These are phyloP conservation scores for Dicorynia guianensis DNA, from an alignment of 306 rosid species.

Conservation along the genomic window DNA sequence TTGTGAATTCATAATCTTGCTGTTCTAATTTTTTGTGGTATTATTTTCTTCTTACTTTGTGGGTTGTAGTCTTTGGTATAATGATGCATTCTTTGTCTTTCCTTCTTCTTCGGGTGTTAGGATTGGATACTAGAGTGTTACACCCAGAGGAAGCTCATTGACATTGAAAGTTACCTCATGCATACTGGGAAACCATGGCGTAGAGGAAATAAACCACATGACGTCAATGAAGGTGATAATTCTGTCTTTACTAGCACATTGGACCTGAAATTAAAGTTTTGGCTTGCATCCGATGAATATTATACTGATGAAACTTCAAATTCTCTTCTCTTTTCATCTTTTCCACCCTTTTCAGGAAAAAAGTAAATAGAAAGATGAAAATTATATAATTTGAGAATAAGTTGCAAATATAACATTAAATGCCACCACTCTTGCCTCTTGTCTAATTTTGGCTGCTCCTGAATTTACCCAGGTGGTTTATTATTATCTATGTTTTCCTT, in stretches of 20 bases:
- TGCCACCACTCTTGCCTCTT: background rate
- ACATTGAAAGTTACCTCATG: slow-evolving; percentile 79
- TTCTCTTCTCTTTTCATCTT: background rate
- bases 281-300: slow-evolving; percentile 13
- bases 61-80: slow-evolving; percentile 13
- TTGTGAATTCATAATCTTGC: background rate
- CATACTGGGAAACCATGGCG: slow-evolving; percentile 95
- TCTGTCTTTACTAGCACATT: slow-evolving; percentile 11
- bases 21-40: slow-evolving; percentile 1
- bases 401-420: background rate
- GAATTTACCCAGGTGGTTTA: slow-evolving; percentile 11
- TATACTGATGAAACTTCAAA: background rate
- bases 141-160: slow-evolving; percentile 76
- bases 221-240: slow-evolving; percentile 57
- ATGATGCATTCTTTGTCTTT: slow-evolving; percentile 34
- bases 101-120: slow-evolving; percentile 47
- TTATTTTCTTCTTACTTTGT: slow-evolving; percentile 27
- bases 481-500: background rate
- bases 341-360: background rate
- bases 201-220: slow-evolving; percentile 57
- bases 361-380: background rate
- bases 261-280: slow-evolving; percentile 23
- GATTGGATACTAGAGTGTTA: slow-evolving; percentile 91
- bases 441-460: background rate
- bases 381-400: slow-evolving; percentile 1